Percentiles rank a stretch among this genome's conserved stretches.
Conservation (phyloP, 2,329 filamentous ascomycete species). For the Massarina eburnea region DNA sequence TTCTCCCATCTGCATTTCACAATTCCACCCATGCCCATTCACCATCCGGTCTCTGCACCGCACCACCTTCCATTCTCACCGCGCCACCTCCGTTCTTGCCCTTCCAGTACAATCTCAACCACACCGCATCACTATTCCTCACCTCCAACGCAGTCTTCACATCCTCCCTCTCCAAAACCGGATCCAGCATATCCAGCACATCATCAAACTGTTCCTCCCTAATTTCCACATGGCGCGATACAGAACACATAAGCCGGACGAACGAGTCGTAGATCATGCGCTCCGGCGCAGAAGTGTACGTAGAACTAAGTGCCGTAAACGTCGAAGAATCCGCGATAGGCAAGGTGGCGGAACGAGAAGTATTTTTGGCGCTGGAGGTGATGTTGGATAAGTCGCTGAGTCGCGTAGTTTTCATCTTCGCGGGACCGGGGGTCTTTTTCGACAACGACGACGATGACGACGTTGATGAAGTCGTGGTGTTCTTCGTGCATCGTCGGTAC, state of each 20-base stretch:
- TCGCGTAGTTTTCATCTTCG: conserved; percentile 1
- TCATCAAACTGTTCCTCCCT: conserved; percentile 72
- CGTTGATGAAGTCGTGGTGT: no score
- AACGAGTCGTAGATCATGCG: conserved; percentile 67
- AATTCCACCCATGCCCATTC: background rate
- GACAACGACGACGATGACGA: no score
- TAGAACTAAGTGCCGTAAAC: conserved; percentile 42
- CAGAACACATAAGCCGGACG: conserved; percentile 58
- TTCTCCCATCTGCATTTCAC: background rate
- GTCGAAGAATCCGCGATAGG: background rate
- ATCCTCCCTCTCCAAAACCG: conserved; percentile 43
- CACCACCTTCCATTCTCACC: background rate
- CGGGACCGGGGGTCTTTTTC: no score
- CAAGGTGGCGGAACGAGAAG: background rate
- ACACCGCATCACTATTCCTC: conserved; percentile 75
- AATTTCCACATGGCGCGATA: conserved; percentile 66
- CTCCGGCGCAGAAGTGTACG: conserved; percentile 59
- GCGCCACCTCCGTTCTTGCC: conserved; percentile 1
- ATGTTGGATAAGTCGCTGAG: conserved; percentile 2
- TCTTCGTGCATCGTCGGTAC: conserved; percentile 21
- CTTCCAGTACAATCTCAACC: conserved; percentile 54
- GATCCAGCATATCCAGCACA: conserved; percentile 62
- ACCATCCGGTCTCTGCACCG: background rate
- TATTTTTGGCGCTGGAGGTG: background rate
- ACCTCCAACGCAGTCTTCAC: conserved; percentile 62